phyloP scores from a whole-genome alignment of 2,329 filamentous ascomycete species.

The Apiospora saccharicola region DNA sequence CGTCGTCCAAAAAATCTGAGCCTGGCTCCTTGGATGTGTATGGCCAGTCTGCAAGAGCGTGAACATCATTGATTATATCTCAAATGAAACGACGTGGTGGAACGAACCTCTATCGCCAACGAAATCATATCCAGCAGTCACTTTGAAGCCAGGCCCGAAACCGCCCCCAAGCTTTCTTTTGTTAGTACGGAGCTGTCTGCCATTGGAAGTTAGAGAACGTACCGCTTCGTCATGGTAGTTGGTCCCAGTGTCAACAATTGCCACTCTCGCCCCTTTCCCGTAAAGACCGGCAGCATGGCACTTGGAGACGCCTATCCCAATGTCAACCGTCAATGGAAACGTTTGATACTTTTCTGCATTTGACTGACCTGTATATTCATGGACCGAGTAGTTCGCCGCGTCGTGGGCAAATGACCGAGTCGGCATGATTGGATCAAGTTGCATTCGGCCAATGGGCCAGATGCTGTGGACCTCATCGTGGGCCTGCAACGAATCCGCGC shows the following conservation, averaged over 20 bases:
- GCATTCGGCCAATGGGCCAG: conserved; percentile 32
- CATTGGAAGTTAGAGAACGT: not conserved
- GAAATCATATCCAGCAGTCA: conserved; percentile 21
- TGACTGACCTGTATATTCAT: conserved; percentile 4
- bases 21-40: conserved; percentile 10
- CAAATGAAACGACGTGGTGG: not conserved
- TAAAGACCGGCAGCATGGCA: conserved; percentile 10
- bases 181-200: not conserved
- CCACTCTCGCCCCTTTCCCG: conserved; percentile 17
- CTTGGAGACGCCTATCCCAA: not conserved
- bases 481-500: conserved; percentile 43
- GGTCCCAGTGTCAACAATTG: conserved; percentile 23
- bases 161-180: conserved; percentile 20
- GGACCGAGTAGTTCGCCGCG: conserved; percentile 26
- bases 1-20: conserved; percentile 33
- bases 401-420: conserved; percentile 20
- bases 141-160: conserved; percentile 24
- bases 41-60: conserved; percentile 15
- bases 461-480: conserved; percentile 37
- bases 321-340: not conserved
- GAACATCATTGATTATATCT: too few species aligned
- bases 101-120: conserved; percentile 28
- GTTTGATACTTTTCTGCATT: not conserved
- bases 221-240: conserved; percentile 23
- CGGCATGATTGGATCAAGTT: conserved; percentile 25